phyloP scores from a whole-genome alignment of 805 yeast genomes.

The Cyberlindnera amylophila region DNA sequence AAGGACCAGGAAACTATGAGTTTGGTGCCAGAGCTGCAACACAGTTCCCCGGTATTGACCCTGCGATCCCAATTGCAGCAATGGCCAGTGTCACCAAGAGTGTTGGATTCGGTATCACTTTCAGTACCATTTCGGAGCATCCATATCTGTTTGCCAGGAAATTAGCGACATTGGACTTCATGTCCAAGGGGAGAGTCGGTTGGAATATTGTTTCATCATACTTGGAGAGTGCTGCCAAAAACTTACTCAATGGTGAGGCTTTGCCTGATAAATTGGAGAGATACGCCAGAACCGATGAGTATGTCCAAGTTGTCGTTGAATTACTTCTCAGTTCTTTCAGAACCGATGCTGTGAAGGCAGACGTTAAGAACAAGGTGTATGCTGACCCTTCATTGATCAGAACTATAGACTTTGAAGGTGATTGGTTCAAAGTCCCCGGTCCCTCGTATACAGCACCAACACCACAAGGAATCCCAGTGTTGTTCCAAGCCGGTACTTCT shows the following conservation, averaged over 20 bases:
- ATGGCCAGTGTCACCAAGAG: conserved; percentile 40
- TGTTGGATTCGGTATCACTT: conserved; percentile 40
- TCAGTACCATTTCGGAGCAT: conserved; percentile 41
- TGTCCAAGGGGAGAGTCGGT: conserved; percentile 43
- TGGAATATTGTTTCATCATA: conserved; percentile 46
- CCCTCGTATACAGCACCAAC: conserved; percentile 42
- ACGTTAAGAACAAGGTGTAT: conserved; percentile 29
- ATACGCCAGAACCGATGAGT: conserved; percentile 42
- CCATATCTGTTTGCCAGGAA: conserved; percentile 44
- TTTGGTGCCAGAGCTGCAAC: conserved; percentile 24
- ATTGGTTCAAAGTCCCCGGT: conserved; percentile 35
- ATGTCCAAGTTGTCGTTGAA: conserved; percentile 37
- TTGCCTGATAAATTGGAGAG: conserved; percentile 40
- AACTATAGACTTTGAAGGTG: conserved; percentile 39
- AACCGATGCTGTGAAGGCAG: conserved; percentile 34
- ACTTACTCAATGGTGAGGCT: conserved; percentile 34
- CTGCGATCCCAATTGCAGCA: conserved; percentile 35
- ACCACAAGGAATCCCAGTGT: conserved; percentile 41
- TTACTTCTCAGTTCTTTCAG: conserved; percentile 42
- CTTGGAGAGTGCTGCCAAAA: conserved; percentile 41
- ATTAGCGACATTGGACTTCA: conserved; percentile 42
- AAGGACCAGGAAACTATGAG: conserved; percentile 22
- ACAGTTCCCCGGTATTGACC: conserved; percentile 38
- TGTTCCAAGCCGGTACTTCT: conserved; percentile 44
- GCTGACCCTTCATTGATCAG: conserved; percentile 39